phyloP scores from a whole-genome alignment of 2,329 filamentous ascomycete species.

The Beauveria rudraprayagi region DNA sequence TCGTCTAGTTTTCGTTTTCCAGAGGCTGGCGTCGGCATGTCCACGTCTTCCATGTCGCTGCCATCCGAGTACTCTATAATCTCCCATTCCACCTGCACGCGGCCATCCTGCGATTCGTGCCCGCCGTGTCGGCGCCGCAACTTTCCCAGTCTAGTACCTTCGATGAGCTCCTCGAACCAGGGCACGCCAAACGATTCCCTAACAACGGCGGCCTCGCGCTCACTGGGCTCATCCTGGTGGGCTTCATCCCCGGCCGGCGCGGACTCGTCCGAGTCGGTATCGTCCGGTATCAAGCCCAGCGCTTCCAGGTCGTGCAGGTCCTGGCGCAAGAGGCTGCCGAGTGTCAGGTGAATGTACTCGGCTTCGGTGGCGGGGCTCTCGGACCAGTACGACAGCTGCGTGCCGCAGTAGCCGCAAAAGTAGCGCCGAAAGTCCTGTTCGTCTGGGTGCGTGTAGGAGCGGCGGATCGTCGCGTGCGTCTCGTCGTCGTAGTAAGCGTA shows the following conservation, averaged over 20 bases:
- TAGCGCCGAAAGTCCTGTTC: conserved; percentile 57
- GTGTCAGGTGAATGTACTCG: conserved; percentile 69
- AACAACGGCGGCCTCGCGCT: conserved; percentile 24
- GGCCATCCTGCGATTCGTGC: conserved; percentile 50
- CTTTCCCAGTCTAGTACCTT: conserved; percentile 64
- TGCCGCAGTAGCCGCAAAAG: conserved; percentile 91
- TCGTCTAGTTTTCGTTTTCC: conserved; percentile 45
- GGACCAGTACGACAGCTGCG: conserved; percentile 75
- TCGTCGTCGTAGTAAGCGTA: conserved; percentile 74
- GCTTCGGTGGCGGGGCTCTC: conserved; percentile 64
- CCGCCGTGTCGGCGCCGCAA: conserved; percentile 54
- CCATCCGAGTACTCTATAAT: conserved; percentile 63
- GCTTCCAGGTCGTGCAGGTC: conserved; percentile 68
- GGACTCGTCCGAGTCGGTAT: conserved; percentile 18
- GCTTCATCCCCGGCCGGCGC: conserved; percentile 20
- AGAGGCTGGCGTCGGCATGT: conserved; percentile 25
- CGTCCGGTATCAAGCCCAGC: conserved; percentile 59
- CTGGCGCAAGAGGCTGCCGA: conserved; percentile 66
- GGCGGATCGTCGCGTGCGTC: conserved; percentile 56
- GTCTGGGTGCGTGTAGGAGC: conserved; percentile 54
- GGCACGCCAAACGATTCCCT: conserved; percentile 63
- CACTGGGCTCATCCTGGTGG: conserved; percentile 17
- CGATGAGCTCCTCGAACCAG: conserved; percentile 79
- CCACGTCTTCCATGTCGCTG: conserved; percentile 26
- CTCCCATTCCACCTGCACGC: conserved; percentile 70